Evolutionary conservation across 768 basidiomycete genomes (phyloP).

Genomic region (Rhodotorula diobovata): DNA sequence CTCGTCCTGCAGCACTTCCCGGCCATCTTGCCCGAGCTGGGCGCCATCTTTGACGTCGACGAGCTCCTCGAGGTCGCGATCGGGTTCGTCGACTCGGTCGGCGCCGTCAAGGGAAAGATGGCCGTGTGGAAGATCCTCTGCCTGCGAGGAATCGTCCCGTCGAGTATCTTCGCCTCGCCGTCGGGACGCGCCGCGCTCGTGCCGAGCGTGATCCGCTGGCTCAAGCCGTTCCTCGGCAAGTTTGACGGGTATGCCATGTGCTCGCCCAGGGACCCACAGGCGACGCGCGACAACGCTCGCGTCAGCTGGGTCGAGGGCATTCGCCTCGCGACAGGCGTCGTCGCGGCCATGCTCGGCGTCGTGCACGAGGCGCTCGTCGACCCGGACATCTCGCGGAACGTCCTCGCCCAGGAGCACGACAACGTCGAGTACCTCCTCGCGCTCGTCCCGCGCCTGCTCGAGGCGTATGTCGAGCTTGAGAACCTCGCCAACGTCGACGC

Average conservation of each 20-base stretch:
- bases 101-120: slow-evolving; percentile 73
- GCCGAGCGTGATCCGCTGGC: slow-evolving; percentile 84
- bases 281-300: slow-evolving; percentile 64
- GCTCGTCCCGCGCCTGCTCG: slow-evolving; percentile 74
- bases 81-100: slow-evolving; percentile 77
- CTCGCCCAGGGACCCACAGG: slow-evolving; percentile 61
- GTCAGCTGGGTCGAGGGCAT: slow-evolving; percentile 84
- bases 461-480: slow-evolving; percentile 78
- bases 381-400: slow-evolving; percentile 62
- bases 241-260: slow-evolving; percentile 75
- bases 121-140: slow-evolving; percentile 90
- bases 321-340: slow-evolving; percentile 80
- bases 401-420: slow-evolving; percentile 76
- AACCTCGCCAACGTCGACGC: slow-evolving; percentile 62
- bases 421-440: slow-evolving; percentile 81
- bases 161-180: slow-evolving; percentile 77
- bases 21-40: slow-evolving; percentile 79
- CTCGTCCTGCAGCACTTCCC: slow-evolving; percentile 61
- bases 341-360: slow-evolving; percentile 84
- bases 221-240: slow-evolving; percentile 87
- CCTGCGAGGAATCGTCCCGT: slow-evolving; percentile 84
- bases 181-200: slow-evolving; percentile 73
- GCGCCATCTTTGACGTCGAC: slow-evolving; percentile 69
- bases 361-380: slow-evolving; percentile 73
- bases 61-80: slow-evolving; percentile 84